Evolutionary conservation across 148 eudicot species (phyloP), one percentile per base, ranked within the genome.

Genomic region (Vaccinium corymbosum): DNA sequence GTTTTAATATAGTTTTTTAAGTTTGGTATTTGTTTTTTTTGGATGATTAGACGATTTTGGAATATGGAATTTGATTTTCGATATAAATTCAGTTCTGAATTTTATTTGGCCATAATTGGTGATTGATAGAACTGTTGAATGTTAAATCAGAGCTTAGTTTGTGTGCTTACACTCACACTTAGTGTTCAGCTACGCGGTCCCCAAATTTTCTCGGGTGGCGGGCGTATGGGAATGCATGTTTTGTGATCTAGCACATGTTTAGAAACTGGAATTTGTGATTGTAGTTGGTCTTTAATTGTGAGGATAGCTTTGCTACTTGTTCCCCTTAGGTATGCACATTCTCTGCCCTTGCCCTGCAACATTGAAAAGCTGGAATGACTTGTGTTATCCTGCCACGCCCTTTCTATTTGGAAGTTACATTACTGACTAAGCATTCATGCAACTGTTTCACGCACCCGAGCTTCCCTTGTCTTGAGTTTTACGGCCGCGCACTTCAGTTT

Each of bases 61-160:
- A 4, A 42, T 42, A 42, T 62, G 49, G 74, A 81, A 66, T 3
- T 64, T 14, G 4, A 61, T 80, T 80, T 61, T 62, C 42, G 17
- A 78, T 52, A 25, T 25, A 78, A 51, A 52, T 53, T 53, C 81
- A 52, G 81, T 53, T 78, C 55, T 78, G 42, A 29, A 7, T 68
- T 51, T 17, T 38, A 13, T 50, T 20, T 32, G 56, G 22, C 14
- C 2, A 3, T 4, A 76, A 49, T 76, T 76, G 27, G n/a, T 32
- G 7, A 1, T 29, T 46, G 78, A 17, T 46, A 7, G 4, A 6
- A 15, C 6, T 6, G 53, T 48, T 46, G 79, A 25, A 50, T 49
- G 55, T 10, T 50, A 19, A 70, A 10, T 70, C 42, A 13, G 75
- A 70, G 11, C 25, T 1, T 70, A 70, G 75, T 70, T 70, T 29